These are phyloP conservation scores for Gigaspora rosea DNA, from an alignment of 192 early-diverging fungal genomes.

Conservation along the genomic window DNA sequence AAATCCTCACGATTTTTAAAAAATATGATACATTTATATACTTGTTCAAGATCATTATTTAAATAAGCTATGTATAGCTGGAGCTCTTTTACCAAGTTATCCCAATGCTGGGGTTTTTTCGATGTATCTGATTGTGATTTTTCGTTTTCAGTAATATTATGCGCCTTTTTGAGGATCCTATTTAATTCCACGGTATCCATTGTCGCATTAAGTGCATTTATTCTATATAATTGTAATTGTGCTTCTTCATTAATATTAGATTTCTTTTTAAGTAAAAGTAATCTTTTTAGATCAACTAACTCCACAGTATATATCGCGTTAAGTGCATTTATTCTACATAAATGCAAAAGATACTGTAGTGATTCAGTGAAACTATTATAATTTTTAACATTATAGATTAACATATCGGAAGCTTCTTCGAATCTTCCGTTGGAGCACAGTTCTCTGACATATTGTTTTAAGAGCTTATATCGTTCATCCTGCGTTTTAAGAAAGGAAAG, in stretches of 20 bases:
- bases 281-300: not conserved
- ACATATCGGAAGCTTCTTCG: constrained; percentile 1
- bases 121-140: not conserved
- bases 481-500: constrained; percentile 16
- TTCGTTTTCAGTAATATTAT: not conserved
- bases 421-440: not conserved
- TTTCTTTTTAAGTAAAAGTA: too few relatives aligned
- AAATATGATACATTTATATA: not conserved
- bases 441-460: not conserved
- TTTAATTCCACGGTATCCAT: not conserved
- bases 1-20: not conserved
- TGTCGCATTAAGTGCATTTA: not conserved
- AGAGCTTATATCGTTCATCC: constrained; percentile 14
- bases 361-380: not conserved
- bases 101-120: not conserved
- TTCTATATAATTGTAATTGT: constrained; percentile 3
- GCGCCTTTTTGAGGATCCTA: not conserved
- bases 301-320: not conserved
- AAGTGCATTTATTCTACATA: constrained; percentile 20
- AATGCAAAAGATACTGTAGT: not conserved
- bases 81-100: not conserved
- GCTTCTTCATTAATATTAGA: too few relatives aligned
- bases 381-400: not conserved
- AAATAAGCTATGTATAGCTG: constrained; percentile 19
- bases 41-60: not conserved